A percentile compares a stretch with the other conserved stretches of the same genome.
Evolutionary conservation across 192 early-diverging fungal genomes (phyloP).

Genomic region (Entomortierella chlamydospora): DNA sequence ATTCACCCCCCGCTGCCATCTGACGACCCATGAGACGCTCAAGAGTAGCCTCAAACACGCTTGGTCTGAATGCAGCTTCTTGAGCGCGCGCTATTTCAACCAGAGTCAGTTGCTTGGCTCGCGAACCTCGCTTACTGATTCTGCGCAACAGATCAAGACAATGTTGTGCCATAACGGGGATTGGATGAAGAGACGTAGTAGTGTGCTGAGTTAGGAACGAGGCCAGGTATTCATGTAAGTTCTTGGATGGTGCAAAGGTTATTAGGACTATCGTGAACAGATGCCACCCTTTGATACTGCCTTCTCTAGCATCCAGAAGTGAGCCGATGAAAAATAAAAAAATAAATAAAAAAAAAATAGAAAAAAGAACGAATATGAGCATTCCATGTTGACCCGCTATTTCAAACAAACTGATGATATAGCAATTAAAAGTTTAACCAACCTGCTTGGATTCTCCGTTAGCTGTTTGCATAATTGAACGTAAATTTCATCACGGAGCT

Average conservation of each 20-base stretch:
- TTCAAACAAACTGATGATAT: background rate
- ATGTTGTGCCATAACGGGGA: constrained; percentile 64
- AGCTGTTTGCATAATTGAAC: constrained; percentile 94
- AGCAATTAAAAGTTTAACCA: constrained; percentile 8
- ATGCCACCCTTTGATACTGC: constrained; percentile 87
- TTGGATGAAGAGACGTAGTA: constrained; percentile 59
- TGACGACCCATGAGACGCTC: constrained; percentile 86
- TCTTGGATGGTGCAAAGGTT: constrained; percentile 92
- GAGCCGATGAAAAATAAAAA: background rate
- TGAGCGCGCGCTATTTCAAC: constrained; percentile 78
- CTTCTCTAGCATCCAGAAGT: constrained; percentile 53
- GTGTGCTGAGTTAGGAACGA: constrained; percentile 79
- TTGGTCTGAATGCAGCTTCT: constrained; percentile 86
- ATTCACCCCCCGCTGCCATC: constrained; percentile 41
- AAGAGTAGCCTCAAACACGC: constrained; percentile 91
- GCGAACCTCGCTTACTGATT: constrained; percentile 81
- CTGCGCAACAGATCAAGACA: constrained; percentile 69
- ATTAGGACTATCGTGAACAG: constrained; percentile 84
- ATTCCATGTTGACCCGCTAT: background rate
- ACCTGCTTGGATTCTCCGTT: constrained; percentile 79
- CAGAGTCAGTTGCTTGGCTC: constrained; percentile 78
- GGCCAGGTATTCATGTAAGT: constrained; percentile 86
- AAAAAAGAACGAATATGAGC: background rate
- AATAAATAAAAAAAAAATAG: background rate
- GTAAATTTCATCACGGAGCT: constrained; percentile 93